Evolutionary conservation across 2,329 filamentous ascomycete species (phyloP), one percentile per base, ranked within the genome.

Genomic region (Colletotrichum sp.): DNA sequence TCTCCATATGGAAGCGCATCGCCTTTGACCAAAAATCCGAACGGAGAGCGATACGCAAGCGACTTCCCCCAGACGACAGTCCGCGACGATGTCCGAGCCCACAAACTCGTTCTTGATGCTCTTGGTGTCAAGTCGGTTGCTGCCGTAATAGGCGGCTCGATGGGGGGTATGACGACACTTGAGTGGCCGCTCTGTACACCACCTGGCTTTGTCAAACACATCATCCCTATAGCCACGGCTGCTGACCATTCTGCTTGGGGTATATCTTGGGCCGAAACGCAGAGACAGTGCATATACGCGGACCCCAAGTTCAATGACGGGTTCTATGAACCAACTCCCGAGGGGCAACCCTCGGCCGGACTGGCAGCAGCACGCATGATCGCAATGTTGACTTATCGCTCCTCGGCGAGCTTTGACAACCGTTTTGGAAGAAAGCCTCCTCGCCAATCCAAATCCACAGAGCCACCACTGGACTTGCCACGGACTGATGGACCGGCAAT

Each of bases 1-100:
- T 96, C 94, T 80, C 95, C 95, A 0, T 97, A 97, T 81, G 95
- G 95, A 28, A 95, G 93, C 75, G 94, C 94, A 24, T 96, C 94
- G 82, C 94, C 95, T 3, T 58, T 74, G 36, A 66, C 71, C 15
- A 61, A 30, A 28, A 74, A 34, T 32, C 70, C 73, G 26, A 28
- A 56, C 18, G 79, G 79, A 21, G 70, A 70, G 60, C 74, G 24
- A 34, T 80, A 80, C 24, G 80, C 77, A 5, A 75, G 70, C 10
- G 91, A 94, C 76, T 94, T 94, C 75, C 93, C 93, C 56, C 84
- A 94, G 78, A 93, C 92, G 8, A 94, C 92, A 1, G 89, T 94
- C 48, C 86, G 92, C 78, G 93, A 94, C 82, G 93, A 94, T 83
- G 92, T 94, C 68, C 84, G 84, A 75, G 87, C 90, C 64, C 89